Evolutionary conservation across 2,329 filamentous ascomycete species (phyloP), one percentile per base, ranked within the genome.

Genomic region (Penicillium sp.): DNA sequence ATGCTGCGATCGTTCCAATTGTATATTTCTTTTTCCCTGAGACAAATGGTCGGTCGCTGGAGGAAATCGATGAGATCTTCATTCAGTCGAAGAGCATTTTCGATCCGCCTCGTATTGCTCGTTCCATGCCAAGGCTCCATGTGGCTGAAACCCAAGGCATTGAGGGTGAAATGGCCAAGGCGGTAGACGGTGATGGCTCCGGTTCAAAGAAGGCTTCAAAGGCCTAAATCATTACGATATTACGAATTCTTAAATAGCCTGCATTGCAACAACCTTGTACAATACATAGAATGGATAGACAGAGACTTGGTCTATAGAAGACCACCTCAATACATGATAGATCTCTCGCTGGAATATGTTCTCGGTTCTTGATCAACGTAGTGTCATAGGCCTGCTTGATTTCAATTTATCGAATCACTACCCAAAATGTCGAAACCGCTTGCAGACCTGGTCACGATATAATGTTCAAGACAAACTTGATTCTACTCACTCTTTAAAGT

Each of bases 1-100:
- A 76, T 52, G 67, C 70, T n/a, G 53, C 55, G n/a, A 69, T 70
- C 14, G 62, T 70, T 14, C 68, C 68, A 1, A 50, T 54, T 2
- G 65, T 78, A 4, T 78, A 75, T 54, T 69, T 75, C 19, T 74
- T 72, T 54, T 76, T 71, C 57, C 74, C 74, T 0, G 74, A 77
- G 60, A 76, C 74, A 5, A 73, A 74, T 24, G 74, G 73, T 1
- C 68, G 71, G 4, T 68, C 73, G 0, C 61, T 77, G 16, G 75
- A 77, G 57, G 74, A 76, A 53, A 73, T 76, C 9, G 73, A 76
- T 59, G 69, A 73, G 52, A 73, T 76, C 22, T 76, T 76, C 55
- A 55, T 68, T 24, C 70, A 68, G 54, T 64, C 70, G 1, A 74
- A 65, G 39, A 52, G 42, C 37, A 58, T 58, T 26, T 58, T 58